phyloP scores from a whole-genome alignment of 345 rosid species.

The Pugionium cornutum region DNA sequence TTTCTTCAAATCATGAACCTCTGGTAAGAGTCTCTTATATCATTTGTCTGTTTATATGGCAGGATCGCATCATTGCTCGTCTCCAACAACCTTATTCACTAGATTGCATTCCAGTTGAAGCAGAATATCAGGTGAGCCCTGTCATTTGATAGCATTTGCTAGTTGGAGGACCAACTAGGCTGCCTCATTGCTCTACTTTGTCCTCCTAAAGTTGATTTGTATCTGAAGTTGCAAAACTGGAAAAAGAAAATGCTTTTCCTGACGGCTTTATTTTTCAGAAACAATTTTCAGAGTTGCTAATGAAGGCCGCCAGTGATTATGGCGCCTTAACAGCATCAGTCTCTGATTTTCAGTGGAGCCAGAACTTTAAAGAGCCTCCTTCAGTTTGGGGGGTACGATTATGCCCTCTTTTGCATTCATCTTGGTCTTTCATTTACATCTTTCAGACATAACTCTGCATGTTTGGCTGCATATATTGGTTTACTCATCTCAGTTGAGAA shows the following conservation, averaged over 20 bases:
- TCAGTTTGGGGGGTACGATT: slow-evolving; percentile 90
- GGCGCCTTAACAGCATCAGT: slow-evolving; percentile 91
- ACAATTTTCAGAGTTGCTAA: slow-evolving; percentile 94
- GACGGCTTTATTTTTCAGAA: slow-evolving; percentile 52
- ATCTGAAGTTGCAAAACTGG: slow-evolving; percentile 3
- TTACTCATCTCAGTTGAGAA: slow-evolving; percentile 1
- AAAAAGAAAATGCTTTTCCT: slow-evolving; percentile 3
- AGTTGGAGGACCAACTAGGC: slow-evolving; percentile 5
- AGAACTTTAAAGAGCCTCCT: slow-evolving; percentile 96
- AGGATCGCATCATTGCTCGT: slow-evolving; percentile 98
- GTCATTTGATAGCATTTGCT: slow-evolving; percentile 1
- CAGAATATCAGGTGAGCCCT: slow-evolving; percentile 82
- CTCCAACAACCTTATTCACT: slow-evolving; percentile 96
- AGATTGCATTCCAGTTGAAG: slow-evolving; percentile 98
- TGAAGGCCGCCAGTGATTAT: slow-evolving; percentile 98
- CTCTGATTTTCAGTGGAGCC: slow-evolving; percentile 95
- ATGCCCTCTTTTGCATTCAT: slow-evolving; percentile 23
- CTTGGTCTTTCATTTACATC: slow-evolving; percentile 12
- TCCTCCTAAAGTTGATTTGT: neutral
- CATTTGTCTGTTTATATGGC: slow-evolving; percentile 26
- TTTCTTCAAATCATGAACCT: neutral
- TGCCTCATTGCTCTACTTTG: neutral
- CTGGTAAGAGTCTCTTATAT: neutral
- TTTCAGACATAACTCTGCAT: slow-evolving; percentile 1
- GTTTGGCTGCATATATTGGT: slow-evolving; percentile 3